These are phyloP conservation scores for Vigna trinervia DNA, from an alignment of 306 rosid species.

Conservation along the genomic window DNA sequence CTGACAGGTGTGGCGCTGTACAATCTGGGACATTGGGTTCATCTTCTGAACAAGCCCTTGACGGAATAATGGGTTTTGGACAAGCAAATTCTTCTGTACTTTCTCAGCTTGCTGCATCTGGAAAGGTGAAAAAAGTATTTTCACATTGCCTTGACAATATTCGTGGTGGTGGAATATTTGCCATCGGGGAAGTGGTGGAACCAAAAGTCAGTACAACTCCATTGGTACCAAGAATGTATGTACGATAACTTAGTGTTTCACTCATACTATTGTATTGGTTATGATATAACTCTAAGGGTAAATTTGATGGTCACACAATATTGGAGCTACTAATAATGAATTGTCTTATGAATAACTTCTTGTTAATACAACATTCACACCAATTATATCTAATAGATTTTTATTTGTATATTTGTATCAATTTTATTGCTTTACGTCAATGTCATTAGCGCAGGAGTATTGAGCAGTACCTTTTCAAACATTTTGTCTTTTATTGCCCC, in stretches of 20 bases:
- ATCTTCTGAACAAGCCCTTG: constrained; percentile 68
- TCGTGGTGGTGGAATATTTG: constrained; percentile 93
- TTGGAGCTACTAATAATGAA: constrained; percentile 24
- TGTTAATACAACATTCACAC: constrained; percentile 23
- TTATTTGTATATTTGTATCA: neutral
- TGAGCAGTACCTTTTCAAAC: neutral
- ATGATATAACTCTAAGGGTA: constrained; percentile 30
- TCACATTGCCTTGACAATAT: constrained; percentile 90
- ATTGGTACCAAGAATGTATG: constrained; percentile 77
- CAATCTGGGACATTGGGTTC: constrained; percentile 75
- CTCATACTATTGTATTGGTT: constrained; percentile 38
- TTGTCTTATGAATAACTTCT: constrained; percentile 17
- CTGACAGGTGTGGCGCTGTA: constrained; percentile 76
- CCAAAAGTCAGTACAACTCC: constrained; percentile 83
- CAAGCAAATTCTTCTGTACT: constrained; percentile 91
- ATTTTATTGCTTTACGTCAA: constrained; percentile 16
- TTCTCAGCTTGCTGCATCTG: constrained; percentile 88
- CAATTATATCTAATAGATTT: constrained; percentile 24
- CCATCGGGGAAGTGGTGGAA: constrained; percentile 94
- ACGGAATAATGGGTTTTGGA: constrained; percentile 96
- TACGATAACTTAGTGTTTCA: constrained; percentile 43
- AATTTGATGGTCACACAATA: constrained; percentile 16
- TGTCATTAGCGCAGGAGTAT: neutral
- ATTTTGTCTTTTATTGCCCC: neutral
- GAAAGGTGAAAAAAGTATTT: constrained; percentile 85